These are phyloP conservation scores for Paracamarosporium sp. DNA, from an alignment of 2,329 filamentous ascomycete species.

Conservation along the genomic window DNA sequence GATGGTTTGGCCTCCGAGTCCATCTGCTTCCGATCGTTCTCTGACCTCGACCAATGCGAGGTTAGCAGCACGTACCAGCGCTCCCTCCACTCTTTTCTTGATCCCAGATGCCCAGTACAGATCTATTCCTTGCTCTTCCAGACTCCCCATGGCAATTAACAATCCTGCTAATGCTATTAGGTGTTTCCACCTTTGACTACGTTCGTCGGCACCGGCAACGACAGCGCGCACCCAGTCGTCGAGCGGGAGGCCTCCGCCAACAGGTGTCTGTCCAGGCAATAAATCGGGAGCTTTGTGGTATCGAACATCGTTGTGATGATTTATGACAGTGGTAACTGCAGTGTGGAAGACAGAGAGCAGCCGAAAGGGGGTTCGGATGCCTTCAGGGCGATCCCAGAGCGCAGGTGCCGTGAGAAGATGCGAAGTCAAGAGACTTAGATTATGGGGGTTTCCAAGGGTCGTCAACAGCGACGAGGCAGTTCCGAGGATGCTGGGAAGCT, in stretches of 20 bases:
- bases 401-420: constrained; percentile 75
- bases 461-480: constrained; percentile 73
- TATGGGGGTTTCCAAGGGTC: constrained; percentile 75
- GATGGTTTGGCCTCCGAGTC: constrained; percentile 58
- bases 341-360: constrained; percentile 76
- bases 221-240: constrained; percentile 67
- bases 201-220: constrained; percentile 66
- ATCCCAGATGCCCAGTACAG: constrained; percentile 67
- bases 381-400: constrained; percentile 70
- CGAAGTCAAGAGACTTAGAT: constrained; percentile 74
- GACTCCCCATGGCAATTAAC: constrained; percentile 71
- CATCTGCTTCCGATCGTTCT: constrained; percentile 58
- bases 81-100: constrained; percentile 72
- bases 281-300: constrained; percentile 32
- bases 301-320: constrained; percentile 52
- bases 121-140: constrained; percentile 57
- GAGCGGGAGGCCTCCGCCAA: constrained; percentile 56
- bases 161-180: constrained; percentile 80
- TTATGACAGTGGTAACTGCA: constrained; percentile 64
- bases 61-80: constrained; percentile 77
- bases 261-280: constrained; percentile 36
- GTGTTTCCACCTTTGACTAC: constrained; percentile 79
- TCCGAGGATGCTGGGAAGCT: constrained; percentile 57
- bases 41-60: constrained; percentile 70
- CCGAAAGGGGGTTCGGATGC: constrained; percentile 68